phyloP scores from a whole-genome alignment of 2,329 filamentous ascomycete genomes.

The Drechslerella coelobrocha region DNA sequence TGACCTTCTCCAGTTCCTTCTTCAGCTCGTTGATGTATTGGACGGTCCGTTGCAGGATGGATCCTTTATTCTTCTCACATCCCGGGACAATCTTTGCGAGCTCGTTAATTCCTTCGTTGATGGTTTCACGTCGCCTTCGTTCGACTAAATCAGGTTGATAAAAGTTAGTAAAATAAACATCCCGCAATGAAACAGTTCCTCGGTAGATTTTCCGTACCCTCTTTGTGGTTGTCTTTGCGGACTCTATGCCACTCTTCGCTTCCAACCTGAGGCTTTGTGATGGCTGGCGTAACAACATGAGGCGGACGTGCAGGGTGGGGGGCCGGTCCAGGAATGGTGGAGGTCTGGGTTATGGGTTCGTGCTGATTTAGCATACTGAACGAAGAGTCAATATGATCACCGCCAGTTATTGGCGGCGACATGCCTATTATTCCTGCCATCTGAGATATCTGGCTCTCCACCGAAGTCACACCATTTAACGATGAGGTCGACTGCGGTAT shows the following conservation, averaged over 20 bases:
- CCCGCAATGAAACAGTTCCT: not conserved
- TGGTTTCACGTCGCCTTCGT: conserved; percentile 92
- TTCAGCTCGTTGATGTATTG: conserved; percentile 94
- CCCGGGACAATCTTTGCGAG: conserved; percentile 96
- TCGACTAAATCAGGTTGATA: conserved; percentile 69
- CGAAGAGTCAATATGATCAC: conserved; percentile 51
- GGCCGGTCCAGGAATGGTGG: conserved; percentile 41
- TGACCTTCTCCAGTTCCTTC: conserved; percentile 61
- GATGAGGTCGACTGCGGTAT: conserved; percentile 29
- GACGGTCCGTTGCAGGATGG: conserved; percentile 89
- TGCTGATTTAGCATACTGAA: conserved; percentile 50
- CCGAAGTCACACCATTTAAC: conserved; percentile 38
- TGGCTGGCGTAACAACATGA: conserved; percentile 62
- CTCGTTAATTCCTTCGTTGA: conserved; percentile 98
- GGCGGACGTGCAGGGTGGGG: conserved; percentile 62
- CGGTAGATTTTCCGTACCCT: conserved; percentile 70
- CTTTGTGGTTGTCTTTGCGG: conserved; percentile 97
- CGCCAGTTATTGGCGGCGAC: conserved; percentile 19
- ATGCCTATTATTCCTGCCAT: conserved; percentile 44
- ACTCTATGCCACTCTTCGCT: conserved; percentile 98
- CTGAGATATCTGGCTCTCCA: conserved; percentile 45
- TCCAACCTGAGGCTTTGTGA: conserved; percentile 84
- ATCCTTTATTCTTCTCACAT: conserved; percentile 99
- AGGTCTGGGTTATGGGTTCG: conserved; percentile 33
- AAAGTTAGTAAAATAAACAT: conserved; percentile 54